A percentile compares a stretch with the other conserved stretches of the same genome.
phyloP scores from a whole-genome alignment of 2,329 filamentous ascomycete species.

The Elsinoe fawcettii region DNA sequence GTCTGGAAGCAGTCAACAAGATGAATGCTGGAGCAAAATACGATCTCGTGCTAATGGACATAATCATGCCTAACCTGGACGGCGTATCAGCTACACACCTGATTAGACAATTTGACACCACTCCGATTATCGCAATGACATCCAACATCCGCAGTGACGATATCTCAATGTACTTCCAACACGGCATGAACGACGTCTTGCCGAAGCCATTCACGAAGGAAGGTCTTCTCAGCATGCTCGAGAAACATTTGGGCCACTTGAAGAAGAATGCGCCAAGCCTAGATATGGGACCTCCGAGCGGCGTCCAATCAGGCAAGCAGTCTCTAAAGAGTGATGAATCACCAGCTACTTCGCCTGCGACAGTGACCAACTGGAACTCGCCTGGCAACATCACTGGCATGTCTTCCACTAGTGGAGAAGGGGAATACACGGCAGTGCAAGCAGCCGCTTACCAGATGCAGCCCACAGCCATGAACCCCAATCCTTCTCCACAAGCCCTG shows the following conservation, averaged over 20 bases:
- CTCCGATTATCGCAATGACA: constrained; percentile 96
- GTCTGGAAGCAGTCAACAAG: constrained; percentile 83
- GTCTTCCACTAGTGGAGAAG: constrained; percentile 44
- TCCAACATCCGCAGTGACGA: constrained; percentile 96
- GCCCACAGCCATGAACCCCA: constrained; percentile 17
- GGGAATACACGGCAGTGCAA: constrained; percentile 40
- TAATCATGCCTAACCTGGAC: constrained; percentile 95
- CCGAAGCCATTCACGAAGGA: constrained; percentile 92
- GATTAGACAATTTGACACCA: constrained; percentile 77
- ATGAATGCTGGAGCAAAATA: constrained; percentile 60
- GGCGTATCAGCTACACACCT: constrained; percentile 91
- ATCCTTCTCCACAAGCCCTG: constrained; percentile 24
- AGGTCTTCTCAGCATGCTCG: constrained; percentile 70
- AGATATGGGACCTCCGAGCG: constrained; percentile 38
- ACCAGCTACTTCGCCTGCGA: constrained; percentile 53
- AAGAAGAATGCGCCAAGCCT: constrained; percentile 47
- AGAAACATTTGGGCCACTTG: constrained; percentile 79
- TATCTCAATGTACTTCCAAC: constrained; percentile 93
- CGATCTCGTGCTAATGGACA: constrained; percentile 50
- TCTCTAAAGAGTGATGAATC: constrained; percentile 57
- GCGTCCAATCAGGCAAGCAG: constrained; percentile 45
- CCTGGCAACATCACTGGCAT: constrained; percentile 52
- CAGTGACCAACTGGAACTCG: constrained; percentile 56
- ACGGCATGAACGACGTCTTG: constrained; percentile 95
- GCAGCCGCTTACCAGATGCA: constrained; percentile 33